Percentiles rank a stretch among this genome's conserved stretches.
These are phyloP conservation scores for Scheffersomyces lignosus DNA, from an alignment of 805 yeast genomes.

Conservation along the genomic window DNA sequence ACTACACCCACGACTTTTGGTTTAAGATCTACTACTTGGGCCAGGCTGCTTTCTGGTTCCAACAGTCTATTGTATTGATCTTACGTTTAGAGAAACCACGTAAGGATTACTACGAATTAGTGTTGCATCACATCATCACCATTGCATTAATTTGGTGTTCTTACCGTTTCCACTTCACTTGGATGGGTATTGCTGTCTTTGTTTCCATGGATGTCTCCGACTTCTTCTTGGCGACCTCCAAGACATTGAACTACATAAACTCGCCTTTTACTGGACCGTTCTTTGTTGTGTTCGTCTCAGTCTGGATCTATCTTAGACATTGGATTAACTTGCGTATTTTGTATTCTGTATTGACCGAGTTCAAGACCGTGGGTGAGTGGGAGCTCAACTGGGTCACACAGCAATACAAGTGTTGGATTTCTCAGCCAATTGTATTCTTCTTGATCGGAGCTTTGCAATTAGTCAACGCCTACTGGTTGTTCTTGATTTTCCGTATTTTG, in stretches of 20 bases:
- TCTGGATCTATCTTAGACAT: constrained; percentile 91
- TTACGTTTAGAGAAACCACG: constrained; percentile 93
- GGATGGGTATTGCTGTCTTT: constrained; percentile 90
- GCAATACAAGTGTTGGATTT: constrained; percentile 95
- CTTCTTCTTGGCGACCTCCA: constrained; percentile 79
- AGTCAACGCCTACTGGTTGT: constrained; percentile 87
- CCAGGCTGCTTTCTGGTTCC: constrained; percentile 98
- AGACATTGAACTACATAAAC: constrained; percentile 83
- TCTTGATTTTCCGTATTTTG: constrained; percentile 74
- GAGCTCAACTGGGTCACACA: constrained; percentile 81
- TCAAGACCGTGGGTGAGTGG: constrained; percentile 79
- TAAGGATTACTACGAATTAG: constrained; percentile 87
- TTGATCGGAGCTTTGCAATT: constrained; percentile 79
- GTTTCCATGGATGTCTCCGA: constrained; percentile 97
- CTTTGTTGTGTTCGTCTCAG: constrained; percentile 62
- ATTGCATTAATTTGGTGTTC: constrained; percentile 82
- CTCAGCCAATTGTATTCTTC: constrained; percentile 84
- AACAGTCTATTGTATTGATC: constrained; percentile 81
- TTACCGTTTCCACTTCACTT: constrained; percentile 92
- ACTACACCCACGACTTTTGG: constrained; percentile 62
- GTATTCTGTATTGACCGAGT: constrained; percentile 85
- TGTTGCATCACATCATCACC: constrained; percentile 91
- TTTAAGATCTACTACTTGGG: constrained; percentile 83
- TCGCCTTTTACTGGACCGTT: constrained; percentile 62
- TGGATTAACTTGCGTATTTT: constrained; percentile 76